Base-by-base conservation (phyloP, 768 basidiomycete genomes). In the Cantharellus anzutake region DNA sequence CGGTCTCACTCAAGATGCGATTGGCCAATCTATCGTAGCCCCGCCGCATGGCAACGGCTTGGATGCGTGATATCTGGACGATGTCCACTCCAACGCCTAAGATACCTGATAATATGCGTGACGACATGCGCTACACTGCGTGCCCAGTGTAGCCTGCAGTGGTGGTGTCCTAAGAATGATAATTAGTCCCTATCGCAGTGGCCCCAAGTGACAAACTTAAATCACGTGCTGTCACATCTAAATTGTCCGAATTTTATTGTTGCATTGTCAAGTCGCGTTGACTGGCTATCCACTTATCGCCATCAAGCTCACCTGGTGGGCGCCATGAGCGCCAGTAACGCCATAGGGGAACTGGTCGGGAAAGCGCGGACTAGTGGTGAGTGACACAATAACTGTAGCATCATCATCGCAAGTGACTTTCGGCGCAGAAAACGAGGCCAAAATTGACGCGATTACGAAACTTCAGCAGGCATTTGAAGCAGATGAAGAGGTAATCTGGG, bases 31-130 rank as follows among this genome's bases (percentile, higher is more conserved):
- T 74, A 40, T 66, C 61, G 5, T 75, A 63, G 2, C 73, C 70
- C 51, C 78, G 73, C 20, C 84, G 75, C 3, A 67, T 60, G 5
- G 86, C 64, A 35, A 90, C 65, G 29, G 75, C 67, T 29, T 69
- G 66, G 63, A 92, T 77, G 16, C 88, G 82, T 39, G 84, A 78
- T 4, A 85, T 60, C 65, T 82, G 77, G 38, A 87, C 74, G 53
- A 91, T 68, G 67, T 91, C 88, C 63, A 83, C 79, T 16, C 87
- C 87, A 60, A 87, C 74, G 39, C 87, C 87, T 60, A 86, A 70
- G 64, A 89, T 76, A 63, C 5, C 14, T 5, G 34, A 38, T 38
- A 40, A 37, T 11, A 11, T 7, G 52, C 52, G 52, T 55, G 52
- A 55, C 52, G 38, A 55, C 44, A 48, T 48, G 11, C 44, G 44